A percentile compares a stretch with the other conserved stretches of the same genome.
Evolutionary conservation across 495 filamentous ascomycete genomes (phyloP).

Genomic region (Talaromyces nanjingensis): DNA sequence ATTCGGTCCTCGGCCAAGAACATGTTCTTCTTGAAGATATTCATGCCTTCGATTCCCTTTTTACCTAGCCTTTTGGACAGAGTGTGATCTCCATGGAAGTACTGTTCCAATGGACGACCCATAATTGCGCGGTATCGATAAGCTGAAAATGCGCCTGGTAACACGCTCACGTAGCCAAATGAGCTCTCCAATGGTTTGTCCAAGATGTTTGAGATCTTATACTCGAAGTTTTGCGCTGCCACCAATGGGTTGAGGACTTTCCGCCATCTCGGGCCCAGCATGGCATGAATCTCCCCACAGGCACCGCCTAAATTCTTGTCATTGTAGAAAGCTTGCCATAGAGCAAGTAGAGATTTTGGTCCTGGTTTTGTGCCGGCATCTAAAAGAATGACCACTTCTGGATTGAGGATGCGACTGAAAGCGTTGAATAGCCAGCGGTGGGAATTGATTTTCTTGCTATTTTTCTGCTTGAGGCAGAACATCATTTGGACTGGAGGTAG

Average conservation of each 20-base stretch:
- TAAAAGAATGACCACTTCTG: conserved; percentile 90
- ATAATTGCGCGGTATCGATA: conserved; percentile 97
- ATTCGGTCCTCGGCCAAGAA: conserved; percentile 99
- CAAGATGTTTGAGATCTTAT: conserved; percentile 98
- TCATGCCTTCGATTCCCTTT: conserved; percentile 99
- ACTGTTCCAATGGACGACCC: conserved; percentile 93
- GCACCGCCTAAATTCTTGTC: conserved; percentile 97
- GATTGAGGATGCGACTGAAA: conserved; percentile 92
- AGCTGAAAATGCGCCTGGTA: conserved; percentile 97
- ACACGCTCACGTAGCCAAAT: conserved; percentile 94
- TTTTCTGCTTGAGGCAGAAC: conserved; percentile 97
- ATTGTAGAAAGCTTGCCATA: conserved; percentile 99
- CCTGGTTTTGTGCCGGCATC: conserved; percentile 96
- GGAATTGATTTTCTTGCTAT: conserved; percentile 99
- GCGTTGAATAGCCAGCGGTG: conserved; percentile 97
- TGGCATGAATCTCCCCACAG: conserved; percentile 98
- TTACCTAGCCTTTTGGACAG: conserved; percentile 89
- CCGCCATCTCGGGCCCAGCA: conserved; percentile 87
- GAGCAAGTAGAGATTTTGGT: conserved; percentile 78
- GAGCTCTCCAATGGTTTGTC: conserved; percentile 96
- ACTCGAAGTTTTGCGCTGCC: conserved; percentile 97
- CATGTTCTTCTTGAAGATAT: conserved; percentile 99
- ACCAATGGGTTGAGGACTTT: conserved; percentile 92
- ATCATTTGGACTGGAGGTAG: conserved; percentile 97
- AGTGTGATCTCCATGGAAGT: conserved; percentile 99